Conservation (phyloP, 2,329 filamentous ascomycete species). For the Fusarium palustre region DNA sequence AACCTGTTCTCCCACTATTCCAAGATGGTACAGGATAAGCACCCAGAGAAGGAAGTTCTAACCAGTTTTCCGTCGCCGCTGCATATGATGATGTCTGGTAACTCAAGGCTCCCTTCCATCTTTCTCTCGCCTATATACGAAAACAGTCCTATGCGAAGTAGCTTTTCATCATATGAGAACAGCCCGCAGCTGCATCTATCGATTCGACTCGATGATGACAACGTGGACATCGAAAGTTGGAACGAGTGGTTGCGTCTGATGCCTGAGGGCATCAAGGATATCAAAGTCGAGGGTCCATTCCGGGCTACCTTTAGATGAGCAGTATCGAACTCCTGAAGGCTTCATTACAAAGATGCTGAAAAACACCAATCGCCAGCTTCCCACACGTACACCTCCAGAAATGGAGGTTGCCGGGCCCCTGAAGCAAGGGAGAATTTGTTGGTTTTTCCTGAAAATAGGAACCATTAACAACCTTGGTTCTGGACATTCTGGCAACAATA, state of each 20-base stretch:
- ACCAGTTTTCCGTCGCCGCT: conserved; percentile 66
- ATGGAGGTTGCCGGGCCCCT: conserved; percentile 21
- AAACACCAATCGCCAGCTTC: conserved; percentile 4
- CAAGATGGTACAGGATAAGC: conserved; percentile 63
- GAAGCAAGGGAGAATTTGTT: conserved; percentile 16
- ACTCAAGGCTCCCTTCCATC: conserved; percentile 66
- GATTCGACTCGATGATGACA: conserved; percentile 63
- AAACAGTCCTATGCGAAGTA: conserved; percentile 54
- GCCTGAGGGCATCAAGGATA: conserved; percentile 67
- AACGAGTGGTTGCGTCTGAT: conserved; percentile 69
- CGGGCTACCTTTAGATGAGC: conserved; percentile 46
- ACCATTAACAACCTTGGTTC: conserved; percentile 12
- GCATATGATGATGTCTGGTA: conserved; percentile 67
- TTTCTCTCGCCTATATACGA: conserved; percentile 64
- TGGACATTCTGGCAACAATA: conserved; percentile 1
- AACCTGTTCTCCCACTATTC: conserved; percentile 64
- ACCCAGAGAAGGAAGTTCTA: conserved; percentile 59
- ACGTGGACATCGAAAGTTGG: conserved; percentile 65
- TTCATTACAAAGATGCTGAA: conserved; percentile 10
- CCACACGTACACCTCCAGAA: conserved; percentile 13
- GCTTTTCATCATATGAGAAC: conserved; percentile 56
- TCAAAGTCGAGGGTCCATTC: conserved; percentile 66
- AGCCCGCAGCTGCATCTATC: conserved; percentile 63
- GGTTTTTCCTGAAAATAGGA: conserved; percentile 34
- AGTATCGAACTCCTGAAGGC: neutral